phyloP scores from a whole-genome alignment of 106 monocot genomes.

The Platanthera guangdongensis region DNA sequence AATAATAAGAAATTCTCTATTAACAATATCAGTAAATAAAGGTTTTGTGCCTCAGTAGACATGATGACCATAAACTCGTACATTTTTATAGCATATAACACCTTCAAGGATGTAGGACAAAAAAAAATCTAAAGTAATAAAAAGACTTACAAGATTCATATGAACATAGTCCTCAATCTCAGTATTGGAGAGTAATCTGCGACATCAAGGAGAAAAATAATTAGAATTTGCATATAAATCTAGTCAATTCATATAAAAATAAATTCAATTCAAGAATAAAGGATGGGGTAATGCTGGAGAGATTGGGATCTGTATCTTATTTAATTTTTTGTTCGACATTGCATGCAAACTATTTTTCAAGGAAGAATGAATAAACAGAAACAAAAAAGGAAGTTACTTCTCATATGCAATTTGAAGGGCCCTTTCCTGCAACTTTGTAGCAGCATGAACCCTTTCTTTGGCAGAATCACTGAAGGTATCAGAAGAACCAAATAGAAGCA shows the following conservation, averaged over 20 bases:
- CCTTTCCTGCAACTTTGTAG: constrained; percentile 44
- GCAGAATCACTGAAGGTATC: constrained; percentile 34
- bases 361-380: not conserved
- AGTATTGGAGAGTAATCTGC: constrained; percentile 57
- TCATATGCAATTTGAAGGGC: constrained; percentile 61
- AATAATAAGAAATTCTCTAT: too few relatives aligned
- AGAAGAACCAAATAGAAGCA: constrained; percentile 79
- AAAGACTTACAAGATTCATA: constrained; percentile 76
- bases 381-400: constrained; percentile 31
- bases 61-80: too few relatives aligned
- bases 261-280: constrained; percentile 2
- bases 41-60: not conserved
- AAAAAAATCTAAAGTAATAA: not conserved
- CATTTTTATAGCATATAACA: not conserved
- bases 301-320: not conserved
- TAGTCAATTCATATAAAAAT: not conserved
- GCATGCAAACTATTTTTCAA: not conserved
- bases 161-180: constrained; percentile 64
- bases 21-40: too few relatives aligned
- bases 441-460: constrained; percentile 38
- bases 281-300: not conserved
- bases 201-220: not conserved
- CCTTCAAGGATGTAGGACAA: not conserved
- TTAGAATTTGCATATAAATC: not conserved
- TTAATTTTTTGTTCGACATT: not conserved